Evolutionary conservation across 2,329 filamentous ascomycete genomes (phyloP).

Genomic region (Orbilia quercus): DNA sequence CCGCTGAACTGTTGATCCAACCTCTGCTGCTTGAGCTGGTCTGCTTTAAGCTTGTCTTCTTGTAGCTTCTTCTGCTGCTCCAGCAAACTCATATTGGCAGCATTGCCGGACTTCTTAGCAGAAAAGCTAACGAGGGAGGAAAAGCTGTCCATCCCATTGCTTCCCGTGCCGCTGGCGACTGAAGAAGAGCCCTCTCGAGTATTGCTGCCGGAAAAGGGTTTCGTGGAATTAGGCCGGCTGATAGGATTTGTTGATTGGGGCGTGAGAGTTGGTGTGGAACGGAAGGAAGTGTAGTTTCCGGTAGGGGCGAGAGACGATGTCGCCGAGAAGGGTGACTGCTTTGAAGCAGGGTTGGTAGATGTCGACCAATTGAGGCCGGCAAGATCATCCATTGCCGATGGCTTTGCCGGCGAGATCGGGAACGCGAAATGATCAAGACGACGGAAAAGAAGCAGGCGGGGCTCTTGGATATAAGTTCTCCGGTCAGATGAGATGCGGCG

Average conservation of each 20-base stretch:
- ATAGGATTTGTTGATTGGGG: constrained; percentile 34
- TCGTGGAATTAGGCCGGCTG: constrained; percentile 61
- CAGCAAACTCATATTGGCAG: constrained; percentile 76
- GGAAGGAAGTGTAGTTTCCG: constrained; percentile 67
- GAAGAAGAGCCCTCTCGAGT: constrained; percentile 62
- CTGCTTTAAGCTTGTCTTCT: constrained; percentile 77
- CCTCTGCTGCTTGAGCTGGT: constrained; percentile 82
- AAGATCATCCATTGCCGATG: constrained; percentile 71
- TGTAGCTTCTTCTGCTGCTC: constrained; percentile 76
- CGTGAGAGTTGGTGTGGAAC: constrained; percentile 63
- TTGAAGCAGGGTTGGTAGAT: constrained; percentile 63
- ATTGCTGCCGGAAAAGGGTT: constrained; percentile 66
- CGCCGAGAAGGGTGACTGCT: constrained; percentile 63
- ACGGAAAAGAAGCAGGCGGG: not conserved
- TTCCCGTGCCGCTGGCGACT: constrained; percentile 64
- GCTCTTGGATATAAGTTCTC: not conserved
- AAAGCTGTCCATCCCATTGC: constrained; percentile 76
- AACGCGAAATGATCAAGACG: not conserved
- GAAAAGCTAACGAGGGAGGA: constrained; percentile 77
- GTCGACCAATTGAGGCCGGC: constrained; percentile 70
- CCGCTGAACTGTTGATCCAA: constrained; percentile 64
- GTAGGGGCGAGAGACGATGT: constrained; percentile 67
- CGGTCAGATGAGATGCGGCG: not conserved
- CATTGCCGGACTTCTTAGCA: constrained; percentile 65
- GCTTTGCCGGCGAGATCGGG: constrained; percentile 1